phyloP scores from a whole-genome alignment of 352 stramenopile genomes.

The Globisporangium ultimum region DNA sequence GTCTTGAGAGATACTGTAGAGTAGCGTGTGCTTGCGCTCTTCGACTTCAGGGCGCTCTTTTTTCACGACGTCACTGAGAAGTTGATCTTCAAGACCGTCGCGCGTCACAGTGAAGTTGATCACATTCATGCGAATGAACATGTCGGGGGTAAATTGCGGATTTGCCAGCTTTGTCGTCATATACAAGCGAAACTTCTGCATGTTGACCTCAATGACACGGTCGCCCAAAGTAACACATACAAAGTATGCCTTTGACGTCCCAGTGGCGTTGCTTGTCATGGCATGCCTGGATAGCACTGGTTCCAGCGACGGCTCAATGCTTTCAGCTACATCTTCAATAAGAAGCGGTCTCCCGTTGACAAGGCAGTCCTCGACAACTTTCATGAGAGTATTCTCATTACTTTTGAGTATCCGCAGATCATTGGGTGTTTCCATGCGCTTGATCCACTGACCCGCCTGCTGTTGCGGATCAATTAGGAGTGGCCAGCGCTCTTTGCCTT shows the following conservation, averaged over 20 bases:
- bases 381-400: slow-evolving; percentile 36
- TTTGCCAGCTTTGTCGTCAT: slow-evolving; percentile 92
- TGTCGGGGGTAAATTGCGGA: slow-evolving; percentile 86
- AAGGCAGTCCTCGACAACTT: slow-evolving; percentile 39
- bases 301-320: slow-evolving; percentile 52
- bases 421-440: slow-evolving; percentile 70
- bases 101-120: slow-evolving; percentile 93
- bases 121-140: slow-evolving; percentile 91
- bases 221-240: slow-evolving; percentile 69
- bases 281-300: slow-evolving; percentile 34
- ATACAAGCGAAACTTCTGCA: slow-evolving; percentile 83
- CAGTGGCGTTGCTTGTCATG: slow-evolving; percentile 2
- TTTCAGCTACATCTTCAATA: slow-evolving; percentile 54
- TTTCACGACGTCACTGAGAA: slow-evolving; percentile 86
- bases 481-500: slow-evolving; percentile 84
- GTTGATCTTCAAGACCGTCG: slow-evolving; percentile 87
- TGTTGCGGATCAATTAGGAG: slow-evolving; percentile 94
- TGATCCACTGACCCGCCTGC: slow-evolving; percentile 91
- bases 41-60: slow-evolving; percentile 87
- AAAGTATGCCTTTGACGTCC: neutral
- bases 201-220: slow-evolving; percentile 66
- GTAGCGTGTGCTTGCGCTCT: slow-evolving; percentile 74
- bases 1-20: slow-evolving; percentile 87
- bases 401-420: slow-evolving; percentile 74
- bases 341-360: slow-evolving; percentile 39